Percentiles rank a stretch among this genome's conserved stretches.
These are phyloP conservation scores for Giardia duodenalis DNA, from an alignment of 208 protist genomes.

Conservation along the genomic window DNA sequence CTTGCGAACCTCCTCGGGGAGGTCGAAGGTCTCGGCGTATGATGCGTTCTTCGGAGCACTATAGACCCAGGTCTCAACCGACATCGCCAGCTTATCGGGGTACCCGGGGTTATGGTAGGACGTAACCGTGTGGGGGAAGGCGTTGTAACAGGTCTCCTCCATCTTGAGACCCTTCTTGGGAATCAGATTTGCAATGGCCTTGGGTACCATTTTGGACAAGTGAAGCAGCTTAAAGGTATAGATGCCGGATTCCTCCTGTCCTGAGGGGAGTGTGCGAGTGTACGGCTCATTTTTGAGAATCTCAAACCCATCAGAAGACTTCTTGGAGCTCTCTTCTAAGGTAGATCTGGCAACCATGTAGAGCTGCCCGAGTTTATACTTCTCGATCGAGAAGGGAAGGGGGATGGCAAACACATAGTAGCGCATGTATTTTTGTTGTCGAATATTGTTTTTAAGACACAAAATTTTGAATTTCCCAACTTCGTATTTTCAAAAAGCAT, in stretches of 20 bases:
- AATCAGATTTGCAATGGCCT: not conserved
- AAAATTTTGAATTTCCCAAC: too few relatives aligned
- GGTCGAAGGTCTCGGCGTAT: not conserved
- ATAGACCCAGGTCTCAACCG: not conserved
- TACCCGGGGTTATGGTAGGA: not conserved
- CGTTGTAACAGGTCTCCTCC: slow-evolving; percentile 2
- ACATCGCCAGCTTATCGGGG: slow-evolving; percentile 1
- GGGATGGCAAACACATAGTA: not conserved
- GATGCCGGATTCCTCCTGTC: not conserved
- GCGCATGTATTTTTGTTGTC: not conserved
- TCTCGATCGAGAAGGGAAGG: not conserved
- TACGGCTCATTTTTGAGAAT: not conserved
- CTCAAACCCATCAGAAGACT: not conserved
- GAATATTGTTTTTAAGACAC: too few relatives aligned
- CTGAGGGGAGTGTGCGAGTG: not conserved
- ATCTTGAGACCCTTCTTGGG: slow-evolving; percentile 9
- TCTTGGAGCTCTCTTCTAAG: not conserved
- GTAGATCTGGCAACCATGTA: not conserved
- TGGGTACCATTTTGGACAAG: not conserved
- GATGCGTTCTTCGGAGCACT: not conserved
- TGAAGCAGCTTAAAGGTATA: not conserved
- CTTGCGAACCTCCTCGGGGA: not conserved
- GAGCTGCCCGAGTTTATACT: not conserved
- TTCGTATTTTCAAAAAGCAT: too few relatives aligned
- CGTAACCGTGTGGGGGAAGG: not conserved